phyloP scores from a whole-genome alignment of 495 filamentous ascomycete genomes.

The Glonium stellatum region DNA sequence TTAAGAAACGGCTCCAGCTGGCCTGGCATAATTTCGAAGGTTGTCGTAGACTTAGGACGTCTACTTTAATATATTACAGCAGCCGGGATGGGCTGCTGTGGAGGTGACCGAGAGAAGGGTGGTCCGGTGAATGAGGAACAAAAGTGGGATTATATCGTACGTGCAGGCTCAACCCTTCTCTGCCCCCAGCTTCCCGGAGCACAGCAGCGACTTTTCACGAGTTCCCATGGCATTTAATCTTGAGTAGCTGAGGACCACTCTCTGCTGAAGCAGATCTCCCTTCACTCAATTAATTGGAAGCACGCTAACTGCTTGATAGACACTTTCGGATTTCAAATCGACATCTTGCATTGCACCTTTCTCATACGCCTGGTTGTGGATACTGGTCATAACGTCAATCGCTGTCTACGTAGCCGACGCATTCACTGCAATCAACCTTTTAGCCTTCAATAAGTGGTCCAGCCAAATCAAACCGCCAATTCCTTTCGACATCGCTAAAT shows the following conservation, averaged over 20 bases:
- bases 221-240: too few species aligned
- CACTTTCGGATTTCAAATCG: conserved; percentile 79
- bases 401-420: conserved; percentile 84
- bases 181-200: not conserved
- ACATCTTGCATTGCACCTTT: conserved; percentile 66
- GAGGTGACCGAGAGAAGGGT: conserved; percentile 56
- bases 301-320: conserved; percentile 46
- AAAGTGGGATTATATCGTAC: conserved; percentile 91
- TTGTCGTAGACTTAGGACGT: conserved; percentile 23
- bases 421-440: conserved; percentile 84
- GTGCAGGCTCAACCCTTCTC: conserved; percentile 29
- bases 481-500: conserved; percentile 64
- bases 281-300: not conserved
- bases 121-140: conserved; percentile 63
- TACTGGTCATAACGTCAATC: conserved; percentile 69
- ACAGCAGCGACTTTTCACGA: too few species aligned
- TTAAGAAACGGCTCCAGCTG: conserved; percentile 22
- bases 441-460: conserved; percentile 66
- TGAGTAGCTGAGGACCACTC: too few species aligned
- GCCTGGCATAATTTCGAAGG: conserved; percentile 15
- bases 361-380: conserved; percentile 78
- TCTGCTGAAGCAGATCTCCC: too few species aligned
- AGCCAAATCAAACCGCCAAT: conserved; percentile 60
- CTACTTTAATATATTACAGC: conserved; percentile 19
- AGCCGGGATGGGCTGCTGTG: conserved; percentile 64